These are phyloP conservation scores for Volvariella volvacea DNA, from an alignment of 1,284 basidiomycete species.

Conservation along the genomic window DNA sequence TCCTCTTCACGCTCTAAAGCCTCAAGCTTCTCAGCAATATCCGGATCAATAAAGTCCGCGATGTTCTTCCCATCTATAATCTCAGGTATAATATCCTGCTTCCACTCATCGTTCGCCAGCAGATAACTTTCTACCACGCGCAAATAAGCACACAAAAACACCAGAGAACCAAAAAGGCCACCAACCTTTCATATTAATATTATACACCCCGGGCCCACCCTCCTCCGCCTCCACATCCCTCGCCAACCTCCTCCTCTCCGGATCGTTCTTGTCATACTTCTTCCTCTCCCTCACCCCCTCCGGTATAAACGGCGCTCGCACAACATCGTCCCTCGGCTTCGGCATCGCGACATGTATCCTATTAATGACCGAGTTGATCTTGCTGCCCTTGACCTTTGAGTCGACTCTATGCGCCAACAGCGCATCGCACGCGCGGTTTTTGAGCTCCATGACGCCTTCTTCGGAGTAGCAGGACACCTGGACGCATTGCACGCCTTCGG, in stretches of 20 bases:
- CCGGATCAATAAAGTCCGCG: slow-evolving; percentile 99
- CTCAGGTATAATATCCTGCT: slow-evolving; percentile 93
- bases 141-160: slow-evolving; percentile 2
- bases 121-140: slow-evolving; percentile 75
- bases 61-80: slow-evolving; percentile 98
- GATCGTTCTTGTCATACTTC: slow-evolving; percentile 85
- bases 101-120: slow-evolving; percentile 91
- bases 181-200: slow-evolving; percentile 81
- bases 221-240: slow-evolving; percentile 78
- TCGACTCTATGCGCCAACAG: slow-evolving; percentile 91
- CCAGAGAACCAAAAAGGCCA: slow-evolving; percentile 18
- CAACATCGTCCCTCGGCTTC: slow-evolving; percentile 79
- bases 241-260: slow-evolving; percentile 64
- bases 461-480: slow-evolving; percentile 91
- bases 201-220: slow-evolving; percentile 87
- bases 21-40: slow-evolving; percentile 95
- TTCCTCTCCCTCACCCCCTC: slow-evolving; percentile 68
- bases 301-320: slow-evolving; percentile 82
- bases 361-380: slow-evolving; percentile 88
- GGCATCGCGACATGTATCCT: slow-evolving; percentile 92
- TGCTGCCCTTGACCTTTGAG: slow-evolving; percentile 86
- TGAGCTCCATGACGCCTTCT: slow-evolving; percentile 92
- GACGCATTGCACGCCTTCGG: slow-evolving; percentile 65
- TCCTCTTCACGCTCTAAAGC: slow-evolving; percentile 98
- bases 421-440: slow-evolving; percentile 88